phyloP scores from a whole-genome alignment of 1,284 basidiomycete species.

The Naganishia sp. region DNA sequence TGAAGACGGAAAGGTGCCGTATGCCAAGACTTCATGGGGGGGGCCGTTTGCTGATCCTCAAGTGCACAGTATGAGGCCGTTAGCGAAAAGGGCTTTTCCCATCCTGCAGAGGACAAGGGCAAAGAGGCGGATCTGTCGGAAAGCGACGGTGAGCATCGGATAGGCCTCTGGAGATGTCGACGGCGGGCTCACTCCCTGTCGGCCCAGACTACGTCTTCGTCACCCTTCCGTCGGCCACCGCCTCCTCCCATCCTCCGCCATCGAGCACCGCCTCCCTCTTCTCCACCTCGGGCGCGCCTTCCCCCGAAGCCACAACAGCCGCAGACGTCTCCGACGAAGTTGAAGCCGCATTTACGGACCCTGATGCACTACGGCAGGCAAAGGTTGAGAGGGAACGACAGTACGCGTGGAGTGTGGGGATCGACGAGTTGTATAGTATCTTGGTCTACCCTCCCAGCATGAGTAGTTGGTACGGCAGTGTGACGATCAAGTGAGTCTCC shows the following conservation, averaged over 20 bases:
- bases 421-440: constrained; percentile 86
- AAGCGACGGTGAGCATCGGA: constrained; percentile 45
- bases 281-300: constrained; percentile 12
- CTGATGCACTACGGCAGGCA: constrained; percentile 21
- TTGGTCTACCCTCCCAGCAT: constrained; percentile 67
- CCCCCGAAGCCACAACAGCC: not conserved
- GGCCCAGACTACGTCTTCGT: constrained; percentile 50
- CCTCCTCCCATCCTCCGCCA: constrained; percentile 3
- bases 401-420: constrained; percentile 90
- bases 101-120: not conserved
- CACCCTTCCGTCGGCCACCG: constrained; percentile 45
- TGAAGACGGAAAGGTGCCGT: constrained; percentile 40
- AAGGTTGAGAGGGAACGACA: constrained; percentile 73
- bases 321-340: constrained; percentile 22
- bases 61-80: constrained; percentile 21
- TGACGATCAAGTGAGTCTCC: constrained; percentile 50
- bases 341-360: constrained; percentile 70
- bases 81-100: constrained; percentile 10
- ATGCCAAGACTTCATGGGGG: not conserved
- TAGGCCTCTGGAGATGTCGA: too few relatives aligned
- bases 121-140: constrained; percentile 34
- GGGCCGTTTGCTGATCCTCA: not conserved
- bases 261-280: constrained; percentile 10
- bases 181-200: not conserved
- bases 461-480: constrained; percentile 53